Evolutionary conservation across 805 yeast species (phyloP).

Genomic region (Metschnikowia bowlesiae): DNA sequence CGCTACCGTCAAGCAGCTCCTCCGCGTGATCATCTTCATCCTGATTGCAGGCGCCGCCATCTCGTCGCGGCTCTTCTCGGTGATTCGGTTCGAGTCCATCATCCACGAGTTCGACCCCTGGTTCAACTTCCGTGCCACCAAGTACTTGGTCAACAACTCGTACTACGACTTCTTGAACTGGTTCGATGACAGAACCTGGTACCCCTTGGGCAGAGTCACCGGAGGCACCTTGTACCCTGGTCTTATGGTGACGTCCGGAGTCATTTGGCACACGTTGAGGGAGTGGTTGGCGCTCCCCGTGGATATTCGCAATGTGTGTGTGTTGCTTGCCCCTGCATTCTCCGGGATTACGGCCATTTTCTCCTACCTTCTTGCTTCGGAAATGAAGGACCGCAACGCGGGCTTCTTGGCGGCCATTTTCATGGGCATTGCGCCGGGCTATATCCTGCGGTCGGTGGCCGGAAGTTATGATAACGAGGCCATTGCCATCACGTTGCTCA

Average conservation of each 20-base stretch:
- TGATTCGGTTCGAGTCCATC: conserved; percentile 89
- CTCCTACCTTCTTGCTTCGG: conserved; percentile 81
- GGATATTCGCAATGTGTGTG: conserved; percentile 95
- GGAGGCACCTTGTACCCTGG: conserved; percentile 99
- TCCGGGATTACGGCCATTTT: conserved; percentile 88
- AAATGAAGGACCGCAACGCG: conserved; percentile 84
- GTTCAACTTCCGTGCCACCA: conserved; percentile 97
- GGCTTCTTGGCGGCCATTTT: conserved; percentile 90
- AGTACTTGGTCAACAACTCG: conserved; percentile 76
- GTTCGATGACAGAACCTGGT: conserved; percentile 99
- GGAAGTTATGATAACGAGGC: conserved; percentile 99
- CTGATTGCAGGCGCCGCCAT: conserved; percentile 88
- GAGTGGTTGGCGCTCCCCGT: conserved; percentile 69
- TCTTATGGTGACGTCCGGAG: conserved; percentile 94
- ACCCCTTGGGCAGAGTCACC: conserved; percentile 97
- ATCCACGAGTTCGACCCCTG: conserved; percentile 98
- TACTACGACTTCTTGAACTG: conserved; percentile 92
- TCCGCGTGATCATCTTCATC: conserved; percentile 65
- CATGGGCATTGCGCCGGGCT: conserved; percentile 98
- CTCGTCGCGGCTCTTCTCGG: conserved; percentile 91
- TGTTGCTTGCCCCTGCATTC: conserved; percentile 93
- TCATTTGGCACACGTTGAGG: conserved; percentile 71
- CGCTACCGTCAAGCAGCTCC: conserved; percentile 40
- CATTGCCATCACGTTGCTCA: conserved; percentile 89
- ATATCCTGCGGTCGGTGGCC: conserved; percentile 96